Evolutionary conservation across 2,329 filamentous ascomycete genomes (phyloP), one percentile per base, ranked within the genome.

Genomic region (Exophiala bonariae): DNA sequence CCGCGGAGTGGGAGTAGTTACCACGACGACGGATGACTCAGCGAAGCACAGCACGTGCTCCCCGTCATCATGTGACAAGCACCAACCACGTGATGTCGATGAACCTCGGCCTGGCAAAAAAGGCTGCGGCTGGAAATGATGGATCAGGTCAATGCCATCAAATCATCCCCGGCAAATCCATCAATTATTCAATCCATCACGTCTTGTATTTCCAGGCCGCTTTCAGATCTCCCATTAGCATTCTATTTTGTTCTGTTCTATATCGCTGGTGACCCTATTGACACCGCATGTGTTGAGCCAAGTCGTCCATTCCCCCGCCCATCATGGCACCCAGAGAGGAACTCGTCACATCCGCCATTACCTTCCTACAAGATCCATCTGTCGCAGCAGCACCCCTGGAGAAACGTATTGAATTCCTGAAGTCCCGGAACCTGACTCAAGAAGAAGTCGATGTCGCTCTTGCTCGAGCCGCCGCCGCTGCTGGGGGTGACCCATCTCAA

Each of bases 361-460:
- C 63, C 92, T 89, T 99, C 70, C 83, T 99, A 51, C 89, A 95
- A 72, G 93, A 99, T 67, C 91, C 93, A 9, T 95, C 86, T 41
- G 92, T 99, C 59, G 83, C 89, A 30, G 82, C 83, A 8, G 92
- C 93, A 4, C 86, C 93, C n/a, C 74, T 96, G 53, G 93, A 97
- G 63, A 96, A 93, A 70, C 85, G 89, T 56, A 81, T 97, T 50
- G 87, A 90, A 7, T 99, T 99, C 61, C 78, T 99, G 16, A 88
- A 91, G 68, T 95, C 91, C 6, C 99, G 99, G 73, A 97, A 99
- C 68, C 79, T 99, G 44, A 97, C 92, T 1, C 87, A 93, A 67
- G 92, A 97, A 70, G 95, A 99, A 71, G 87, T 99, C 62, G 88
- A 93, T 63, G 77, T 82, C 30, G 87, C 95, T 13, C 79, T 99